Percentiles rank a stretch among this genome's conserved stretches.
Conservation (phyloP, 176 grass and related monocot genomes). For the Ensete ventricosum region DNA sequence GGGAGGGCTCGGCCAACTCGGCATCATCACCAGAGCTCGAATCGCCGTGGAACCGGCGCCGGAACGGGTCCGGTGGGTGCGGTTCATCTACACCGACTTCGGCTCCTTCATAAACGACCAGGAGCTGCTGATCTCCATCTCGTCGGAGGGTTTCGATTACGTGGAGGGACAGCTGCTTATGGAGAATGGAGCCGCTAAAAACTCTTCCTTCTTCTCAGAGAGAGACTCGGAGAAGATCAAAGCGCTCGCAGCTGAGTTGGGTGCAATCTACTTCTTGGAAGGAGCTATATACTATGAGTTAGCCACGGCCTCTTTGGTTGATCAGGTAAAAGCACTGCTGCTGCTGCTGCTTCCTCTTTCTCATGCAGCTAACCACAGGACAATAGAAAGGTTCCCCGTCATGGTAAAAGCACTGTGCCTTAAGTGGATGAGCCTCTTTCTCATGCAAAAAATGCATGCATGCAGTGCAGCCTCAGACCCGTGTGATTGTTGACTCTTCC, state of each 20-base stretch:
- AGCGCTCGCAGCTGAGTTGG: neutral
- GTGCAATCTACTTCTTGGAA: conserved; percentile 8
- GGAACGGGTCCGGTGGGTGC: conserved; percentile 10
- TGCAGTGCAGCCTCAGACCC: too few species aligned
- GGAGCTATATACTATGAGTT: conserved; percentile 10
- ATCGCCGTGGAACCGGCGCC: conserved; percentile 14
- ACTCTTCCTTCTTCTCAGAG: conserved; percentile 3
- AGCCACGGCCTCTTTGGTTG: neutral
- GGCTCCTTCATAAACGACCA: neutral
- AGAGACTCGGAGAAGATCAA: neutral
- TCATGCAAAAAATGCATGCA: too few species aligned
- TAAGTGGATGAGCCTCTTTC: too few species aligned
- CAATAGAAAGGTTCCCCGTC: too few species aligned
- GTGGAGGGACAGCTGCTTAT: conserved; percentile 6
- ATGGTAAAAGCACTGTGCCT: neutral
- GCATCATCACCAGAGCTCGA: conserved; percentile 21
- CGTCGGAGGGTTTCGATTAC: conserved; percentile 2
- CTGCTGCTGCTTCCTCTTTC: too few species aligned
- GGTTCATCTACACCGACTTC: conserved; percentile 16
- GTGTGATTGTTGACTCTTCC: too few species aligned
- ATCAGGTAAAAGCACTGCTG: neutral
- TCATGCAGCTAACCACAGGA: too few species aligned
- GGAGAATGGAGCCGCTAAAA: neutral
- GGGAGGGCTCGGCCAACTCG: conserved; percentile 18
- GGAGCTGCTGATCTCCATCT: neutral